Evolutionary conservation across 2,329 filamentous ascomycete species (phyloP).

Genomic region (Pseudonectria buxi): DNA sequence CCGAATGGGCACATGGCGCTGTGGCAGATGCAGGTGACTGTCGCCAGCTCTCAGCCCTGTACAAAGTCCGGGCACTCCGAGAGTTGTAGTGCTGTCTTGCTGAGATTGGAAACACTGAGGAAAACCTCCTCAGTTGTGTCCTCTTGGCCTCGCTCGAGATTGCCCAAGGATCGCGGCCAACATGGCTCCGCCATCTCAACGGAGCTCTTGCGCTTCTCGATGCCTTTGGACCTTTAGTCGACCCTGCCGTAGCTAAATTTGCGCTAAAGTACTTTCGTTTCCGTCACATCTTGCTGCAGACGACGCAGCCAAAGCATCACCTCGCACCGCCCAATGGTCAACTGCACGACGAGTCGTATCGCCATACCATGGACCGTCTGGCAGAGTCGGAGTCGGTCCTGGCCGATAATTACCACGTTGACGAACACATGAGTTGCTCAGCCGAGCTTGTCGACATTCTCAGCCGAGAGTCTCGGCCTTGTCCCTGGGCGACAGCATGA

Average conservation of each 20-base stretch:
- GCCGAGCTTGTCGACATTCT: slow-evolving; percentile 20
- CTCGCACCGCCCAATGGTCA: neutral
- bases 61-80: slow-evolving; percentile 15
- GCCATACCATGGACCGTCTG: slow-evolving; percentile 8
- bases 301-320: slow-evolving; percentile 9
- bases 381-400: slow-evolving; percentile 9
- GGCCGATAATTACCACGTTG: slow-evolving; percentile 7
- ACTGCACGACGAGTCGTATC: slow-evolving; percentile 1
- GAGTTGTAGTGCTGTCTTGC: slow-evolving; percentile 12
- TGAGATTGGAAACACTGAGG: slow-evolving; percentile 9
- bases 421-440: slow-evolving; percentile 18
- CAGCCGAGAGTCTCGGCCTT: slow-evolving; percentile 16
- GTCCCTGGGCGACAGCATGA: slow-evolving; percentile 2
- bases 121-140: slow-evolving; percentile 16
- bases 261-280: slow-evolving; percentile 18
- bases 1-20: slow-evolving; percentile 16
- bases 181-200: slow-evolving; percentile 17
- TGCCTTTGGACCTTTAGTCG: slow-evolving; percentile 9
- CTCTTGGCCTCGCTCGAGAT: slow-evolving; percentile 18
- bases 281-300: slow-evolving; percentile 17
- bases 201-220: slow-evolving; percentile 18
- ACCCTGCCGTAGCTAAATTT: slow-evolving; percentile 13
- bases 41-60: slow-evolving; percentile 13
- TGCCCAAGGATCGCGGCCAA: slow-evolving; percentile 14
- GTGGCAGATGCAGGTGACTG: slow-evolving; percentile 13